These are phyloP conservation scores for Cylindrotheca fusiformis DNA, from an alignment of 108 stramenopile species.

Conservation along the genomic window DNA sequence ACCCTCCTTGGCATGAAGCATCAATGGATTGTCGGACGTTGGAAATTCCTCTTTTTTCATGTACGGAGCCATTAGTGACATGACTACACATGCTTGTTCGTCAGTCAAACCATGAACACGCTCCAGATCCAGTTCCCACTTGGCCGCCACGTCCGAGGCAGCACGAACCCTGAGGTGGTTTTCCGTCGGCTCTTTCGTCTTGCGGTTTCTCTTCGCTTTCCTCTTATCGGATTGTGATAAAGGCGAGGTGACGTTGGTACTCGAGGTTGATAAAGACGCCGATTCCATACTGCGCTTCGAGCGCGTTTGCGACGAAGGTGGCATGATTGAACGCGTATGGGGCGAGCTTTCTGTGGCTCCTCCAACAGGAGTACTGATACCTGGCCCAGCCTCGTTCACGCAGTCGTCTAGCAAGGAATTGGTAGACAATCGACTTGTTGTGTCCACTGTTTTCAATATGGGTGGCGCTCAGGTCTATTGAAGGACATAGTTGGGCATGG, in stretches of 20 bases:
- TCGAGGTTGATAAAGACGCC: background rate
- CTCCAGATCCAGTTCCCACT: constrained; percentile 13
- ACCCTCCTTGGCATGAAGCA: background rate
- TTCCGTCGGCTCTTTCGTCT: constrained; percentile 1
- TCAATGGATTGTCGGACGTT: background rate
- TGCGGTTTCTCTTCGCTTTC: background rate
- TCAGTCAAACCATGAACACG: constrained; percentile 6
- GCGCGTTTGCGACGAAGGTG: background rate
- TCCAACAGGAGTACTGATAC: no score
- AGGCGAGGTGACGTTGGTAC: constrained; percentile 11
- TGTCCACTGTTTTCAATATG: no score
- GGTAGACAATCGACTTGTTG: no score
- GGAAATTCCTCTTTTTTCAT: constrained; percentile 4
- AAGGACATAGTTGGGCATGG: no score
- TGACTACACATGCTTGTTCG: constrained; percentile 9
- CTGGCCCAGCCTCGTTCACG: no score
- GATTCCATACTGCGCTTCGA: background rate
- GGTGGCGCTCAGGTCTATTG: no score
- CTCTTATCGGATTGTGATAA: constrained; percentile 6
- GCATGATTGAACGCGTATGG: no score
- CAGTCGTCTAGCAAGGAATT: no score
- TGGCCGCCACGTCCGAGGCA: background rate
- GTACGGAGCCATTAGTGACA: constrained; percentile 11
- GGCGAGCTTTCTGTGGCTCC: no score
- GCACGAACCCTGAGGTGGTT: constrained; percentile 8